Evolutionary conservation across 202 grass and related monocot genomes (phyloP).

Genomic region (Eragrostis tef): DNA sequence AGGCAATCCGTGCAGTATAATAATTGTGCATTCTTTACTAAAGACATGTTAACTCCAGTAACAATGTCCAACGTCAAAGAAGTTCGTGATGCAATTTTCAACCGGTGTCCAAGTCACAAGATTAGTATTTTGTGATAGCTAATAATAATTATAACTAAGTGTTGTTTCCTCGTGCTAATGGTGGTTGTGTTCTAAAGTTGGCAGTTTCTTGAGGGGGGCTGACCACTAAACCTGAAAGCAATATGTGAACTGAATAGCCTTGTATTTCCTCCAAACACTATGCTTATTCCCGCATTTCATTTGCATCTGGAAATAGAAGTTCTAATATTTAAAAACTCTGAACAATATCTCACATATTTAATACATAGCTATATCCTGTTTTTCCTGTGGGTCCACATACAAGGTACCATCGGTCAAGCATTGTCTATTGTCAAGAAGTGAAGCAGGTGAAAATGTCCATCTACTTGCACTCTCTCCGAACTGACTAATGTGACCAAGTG

Average conservation of each 20-base stretch:
- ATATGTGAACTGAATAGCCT: conserved; percentile 5
- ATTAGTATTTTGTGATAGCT: conserved; percentile 12
- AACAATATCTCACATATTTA: conserved; percentile 43
- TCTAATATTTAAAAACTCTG: conserved; percentile 34
- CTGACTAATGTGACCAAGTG: conserved; percentile 62
- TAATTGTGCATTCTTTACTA: neutral
- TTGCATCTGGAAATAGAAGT: conserved; percentile 41
- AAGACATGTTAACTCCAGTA: conserved; percentile 2
- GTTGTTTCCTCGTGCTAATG: conserved; percentile 34
- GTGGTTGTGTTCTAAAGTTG: conserved; percentile 5
- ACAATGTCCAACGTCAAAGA: conserved; percentile 7
- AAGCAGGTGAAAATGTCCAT: conserved; percentile 59
- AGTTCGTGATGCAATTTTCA: neutral
- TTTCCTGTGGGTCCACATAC: conserved; percentile 65
- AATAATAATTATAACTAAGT: conserved; percentile 29
- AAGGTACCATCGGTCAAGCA: conserved; percentile 45
- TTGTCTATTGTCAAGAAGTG: conserved; percentile 50
- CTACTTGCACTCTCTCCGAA: conserved; percentile 54
- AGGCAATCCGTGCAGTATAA: neutral
- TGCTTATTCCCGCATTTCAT: conserved; percentile 17
- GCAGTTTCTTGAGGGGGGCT: neutral
- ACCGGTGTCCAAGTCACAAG: neutral
- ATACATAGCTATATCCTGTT: conserved; percentile 26
- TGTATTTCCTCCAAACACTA: conserved; percentile 17
- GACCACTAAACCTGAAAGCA: neutral